Conservation (phyloP, 1,139 yeast genomes). For the Protomyces macrosporus region DNA sequence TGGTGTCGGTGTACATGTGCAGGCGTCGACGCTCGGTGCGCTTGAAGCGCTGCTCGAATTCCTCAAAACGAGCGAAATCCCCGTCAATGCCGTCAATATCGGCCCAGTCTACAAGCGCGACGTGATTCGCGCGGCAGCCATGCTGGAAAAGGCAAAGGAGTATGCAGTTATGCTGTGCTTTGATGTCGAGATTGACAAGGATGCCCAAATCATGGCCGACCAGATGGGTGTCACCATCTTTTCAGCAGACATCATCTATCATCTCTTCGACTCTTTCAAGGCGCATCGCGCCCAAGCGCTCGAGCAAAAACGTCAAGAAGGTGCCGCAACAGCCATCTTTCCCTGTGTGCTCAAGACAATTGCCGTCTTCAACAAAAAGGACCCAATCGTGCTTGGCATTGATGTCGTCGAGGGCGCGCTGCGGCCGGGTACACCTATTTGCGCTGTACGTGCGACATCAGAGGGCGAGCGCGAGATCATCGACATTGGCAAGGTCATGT, state of each 20-base stretch:
- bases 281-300: conserved; percentile 83
- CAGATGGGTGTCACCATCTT: conserved; percentile 88
- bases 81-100: conserved; percentile 75
- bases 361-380: conserved; percentile 96
- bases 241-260: conserved; percentile 94
- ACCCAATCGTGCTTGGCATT: conserved; percentile 99
- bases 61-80: conserved; percentile 97
- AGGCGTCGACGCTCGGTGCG: conserved; percentile 97
- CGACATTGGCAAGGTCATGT: conserved; percentile 36
- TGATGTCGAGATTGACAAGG: conserved; percentile 94
- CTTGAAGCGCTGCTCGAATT: conserved; percentile 93
- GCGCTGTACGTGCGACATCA: conserved; percentile 88
- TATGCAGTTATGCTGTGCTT: conserved; percentile 95
- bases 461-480: conserved; percentile 64
- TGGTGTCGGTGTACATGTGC: conserved; percentile 96
- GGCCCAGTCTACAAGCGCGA: conserved; percentile 98
- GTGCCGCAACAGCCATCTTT: conserved; percentile 81
- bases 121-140: conserved; percentile 93
- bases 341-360: conserved; percentile 92
- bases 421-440: conserved; percentile 88
- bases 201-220: conserved; percentile 94
- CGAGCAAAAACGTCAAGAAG: conserved; percentile 86
- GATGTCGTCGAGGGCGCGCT: conserved; percentile 90
- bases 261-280: conserved; percentile 88
- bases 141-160: conserved; percentile 95